Percentiles rank a stretch among this genome's conserved stretches.
Evolutionary conservation across 1,284 basidiomycete species (phyloP).

Genomic region (Rhodotorula sp.): DNA sequence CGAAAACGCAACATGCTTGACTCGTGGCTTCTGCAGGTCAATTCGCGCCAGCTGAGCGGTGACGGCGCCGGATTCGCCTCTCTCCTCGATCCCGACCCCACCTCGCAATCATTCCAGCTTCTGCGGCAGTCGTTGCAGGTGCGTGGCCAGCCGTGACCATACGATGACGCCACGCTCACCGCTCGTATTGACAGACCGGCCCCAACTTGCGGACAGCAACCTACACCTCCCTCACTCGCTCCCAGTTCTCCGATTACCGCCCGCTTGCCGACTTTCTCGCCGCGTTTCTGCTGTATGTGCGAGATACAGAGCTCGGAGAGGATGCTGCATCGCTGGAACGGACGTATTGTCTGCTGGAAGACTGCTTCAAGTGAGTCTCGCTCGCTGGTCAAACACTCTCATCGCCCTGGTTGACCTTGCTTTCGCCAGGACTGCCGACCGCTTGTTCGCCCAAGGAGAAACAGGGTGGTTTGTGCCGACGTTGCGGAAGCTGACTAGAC

Average conservation of each 20-base stretch:
- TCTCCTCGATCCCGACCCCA: conserved; percentile 11
- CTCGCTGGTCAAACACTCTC: too few relatives aligned
- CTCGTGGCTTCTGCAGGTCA: conserved; percentile 9
- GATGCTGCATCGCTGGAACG: conserved; percentile 6
- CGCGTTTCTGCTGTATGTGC: conserved; percentile 36
- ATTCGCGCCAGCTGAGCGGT: background rate
- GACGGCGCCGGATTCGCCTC: conserved; percentile 3
- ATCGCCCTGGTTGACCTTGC: background rate
- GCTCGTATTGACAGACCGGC: background rate
- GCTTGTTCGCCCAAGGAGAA: conserved; percentile 47
- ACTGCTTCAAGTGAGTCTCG: conserved; percentile 37
- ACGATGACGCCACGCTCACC: background rate
- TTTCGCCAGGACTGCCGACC: conserved; percentile 40
- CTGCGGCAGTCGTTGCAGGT: conserved; percentile 19
- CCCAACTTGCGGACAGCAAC: conserved; percentile 18
- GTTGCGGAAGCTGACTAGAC: conserved; percentile 36
- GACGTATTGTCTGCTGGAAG: conserved; percentile 32
- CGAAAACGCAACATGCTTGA: background rate
- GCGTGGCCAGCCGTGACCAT: background rate
- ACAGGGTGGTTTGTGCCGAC: conserved; percentile 47
- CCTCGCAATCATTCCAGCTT: background rate
- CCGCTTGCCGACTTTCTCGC: conserved; percentile 41
- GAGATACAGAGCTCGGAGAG: conserved; percentile 19
- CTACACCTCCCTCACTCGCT: conserved; percentile 28
- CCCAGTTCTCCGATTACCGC: conserved; percentile 26